Evolutionary conservation across 495 filamentous ascomycete genomes (phyloP), one percentile per base, ranked within the genome.

Genomic region (Rhypophila decipiens): DNA sequence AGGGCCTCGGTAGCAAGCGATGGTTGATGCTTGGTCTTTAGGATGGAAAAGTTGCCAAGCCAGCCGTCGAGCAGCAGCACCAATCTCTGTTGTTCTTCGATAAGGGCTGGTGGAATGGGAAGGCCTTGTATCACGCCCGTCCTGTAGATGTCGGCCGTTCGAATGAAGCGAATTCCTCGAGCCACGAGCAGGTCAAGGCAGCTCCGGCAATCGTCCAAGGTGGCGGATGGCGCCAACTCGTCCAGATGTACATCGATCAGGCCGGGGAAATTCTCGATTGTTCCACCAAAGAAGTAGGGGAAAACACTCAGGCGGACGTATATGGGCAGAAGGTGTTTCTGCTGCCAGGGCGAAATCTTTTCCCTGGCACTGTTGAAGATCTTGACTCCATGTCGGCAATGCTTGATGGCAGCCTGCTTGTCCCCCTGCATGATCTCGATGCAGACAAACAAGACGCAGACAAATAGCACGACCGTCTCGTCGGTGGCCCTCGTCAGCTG

Each of bases 381-480:
- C 17, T 39, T 47, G 47, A 63, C 52, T 29, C 71, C 71, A 46
- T 74, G 65, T 27, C 57, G 59, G 43, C 61, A 68, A 17, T 74
- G 60, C 13, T 46, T 42, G n/a, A 71, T 57, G 18, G 72, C 73
- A 2, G 60, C 66, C 8, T 61, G 39, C 5, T 60, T 55, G 54
- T 76, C 67, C 2, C 68, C 74, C 17, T 70, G 67, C 4, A 80
- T 52, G 9, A 66, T 62, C 49, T 80, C 77, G 35, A 80, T 73
- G 50, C 75, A 79, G 23, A 76, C 73, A 39, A 79, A 80, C 37
- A 80, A 58, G 10, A 77, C 59, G 44, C 76, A 79, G n/a, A 66
- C 72, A 7, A 79, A 65, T 12, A 79, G 57, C 13, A 78, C 70
- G 15, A 69, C 56, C 50, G 48, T 39, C 40, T 58, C 50, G 50